Percentiles rank a stretch among this genome's conserved stretches.
phyloP scores from a whole-genome alignment of 352 stramenopile genomes.

The Blastocystis hominis region DNA sequence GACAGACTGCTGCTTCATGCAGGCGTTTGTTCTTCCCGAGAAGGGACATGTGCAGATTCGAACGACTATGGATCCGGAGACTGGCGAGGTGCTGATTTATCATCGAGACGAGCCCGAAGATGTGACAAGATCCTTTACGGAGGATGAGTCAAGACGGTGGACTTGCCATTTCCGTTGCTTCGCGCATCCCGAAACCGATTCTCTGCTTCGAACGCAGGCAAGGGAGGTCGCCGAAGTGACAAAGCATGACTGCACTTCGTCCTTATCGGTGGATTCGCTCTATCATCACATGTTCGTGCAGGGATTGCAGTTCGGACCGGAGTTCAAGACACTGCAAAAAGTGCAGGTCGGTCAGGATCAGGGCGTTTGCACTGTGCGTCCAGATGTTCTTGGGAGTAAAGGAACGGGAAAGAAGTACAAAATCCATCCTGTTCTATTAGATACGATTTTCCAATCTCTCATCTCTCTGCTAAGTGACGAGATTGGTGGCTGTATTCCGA shows the following conservation, averaged over 20 bases:
- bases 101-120: slow-evolving; percentile 46
- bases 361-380: background rate
- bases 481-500: background rate
- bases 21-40: slow-evolving; percentile 35
- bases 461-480: slow-evolving; percentile 31
- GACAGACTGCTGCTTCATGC: slow-evolving; percentile 41
- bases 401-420: background rate
- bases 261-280: background rate
- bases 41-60: slow-evolving; percentile 12
- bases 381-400: background rate
- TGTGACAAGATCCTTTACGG: background rate
- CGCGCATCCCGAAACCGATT: background rate
- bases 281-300: slow-evolving; percentile 15
- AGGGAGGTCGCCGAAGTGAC: background rate
- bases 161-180: slow-evolving; percentile 46
- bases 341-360: slow-evolving; percentile 2
- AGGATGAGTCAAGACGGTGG: slow-evolving; percentile 31
- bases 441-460: slow-evolving; percentile 45
- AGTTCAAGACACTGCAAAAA: slow-evolving; percentile 24
- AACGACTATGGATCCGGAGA: slow-evolving; percentile 31
- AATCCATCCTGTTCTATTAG: slow-evolving; percentile 28
- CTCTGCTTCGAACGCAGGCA: background rate
- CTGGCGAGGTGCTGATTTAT: slow-evolving; percentile 16
- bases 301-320: slow-evolving; percentile 36
- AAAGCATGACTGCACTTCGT: background rate